phyloP scores from a whole-genome alignment of 2,329 filamentous ascomycete genomes.

The Aspergillus sp. region DNA sequence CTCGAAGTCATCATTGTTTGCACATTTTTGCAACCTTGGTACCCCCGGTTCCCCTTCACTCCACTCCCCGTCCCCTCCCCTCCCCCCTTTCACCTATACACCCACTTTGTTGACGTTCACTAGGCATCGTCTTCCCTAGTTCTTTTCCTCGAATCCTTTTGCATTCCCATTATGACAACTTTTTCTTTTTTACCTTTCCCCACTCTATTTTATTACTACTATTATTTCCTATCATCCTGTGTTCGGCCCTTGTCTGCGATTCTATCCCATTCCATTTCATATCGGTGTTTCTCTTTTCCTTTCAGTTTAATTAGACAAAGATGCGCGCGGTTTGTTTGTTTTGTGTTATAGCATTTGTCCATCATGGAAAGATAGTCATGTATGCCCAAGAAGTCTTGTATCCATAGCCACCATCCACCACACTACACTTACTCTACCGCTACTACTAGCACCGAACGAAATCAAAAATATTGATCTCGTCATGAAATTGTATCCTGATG shows the following conservation, averaged over 20 bases:
- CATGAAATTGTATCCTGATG: no score
- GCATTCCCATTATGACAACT: conserved; percentile 10
- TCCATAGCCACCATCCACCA: no score
- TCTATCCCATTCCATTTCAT: conserved; percentile 9
- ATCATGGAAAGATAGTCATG: conserved; percentile 19
- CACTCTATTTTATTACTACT: conserved; percentile 7
- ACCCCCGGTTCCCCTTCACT: not conserved
- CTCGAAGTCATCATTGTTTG: not conserved
- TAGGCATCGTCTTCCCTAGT: conserved; percentile 12
- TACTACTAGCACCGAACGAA: no score
- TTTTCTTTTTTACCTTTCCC: conserved; percentile 10
- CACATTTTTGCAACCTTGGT: not conserved
- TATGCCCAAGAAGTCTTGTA: conserved; percentile 39
- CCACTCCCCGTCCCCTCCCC: conserved; percentile 1
- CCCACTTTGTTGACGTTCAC: conserved; percentile 1
- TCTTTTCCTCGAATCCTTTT: conserved; percentile 7
- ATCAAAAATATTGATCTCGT: no score
- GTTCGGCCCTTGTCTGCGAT: conserved; percentile 1
- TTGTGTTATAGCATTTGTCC: conserved; percentile 17
- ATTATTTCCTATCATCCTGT: conserved; percentile 1
- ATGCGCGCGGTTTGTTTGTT: conserved; percentile 6
- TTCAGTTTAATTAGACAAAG: conserved; percentile 29
- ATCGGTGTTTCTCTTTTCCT: conserved; percentile 11
- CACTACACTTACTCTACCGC: no score
- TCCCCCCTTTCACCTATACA: not conserved